phyloP scores from a whole-genome alignment of 2,329 filamentous ascomycete species.

The Aspergillus awamori region DNA sequence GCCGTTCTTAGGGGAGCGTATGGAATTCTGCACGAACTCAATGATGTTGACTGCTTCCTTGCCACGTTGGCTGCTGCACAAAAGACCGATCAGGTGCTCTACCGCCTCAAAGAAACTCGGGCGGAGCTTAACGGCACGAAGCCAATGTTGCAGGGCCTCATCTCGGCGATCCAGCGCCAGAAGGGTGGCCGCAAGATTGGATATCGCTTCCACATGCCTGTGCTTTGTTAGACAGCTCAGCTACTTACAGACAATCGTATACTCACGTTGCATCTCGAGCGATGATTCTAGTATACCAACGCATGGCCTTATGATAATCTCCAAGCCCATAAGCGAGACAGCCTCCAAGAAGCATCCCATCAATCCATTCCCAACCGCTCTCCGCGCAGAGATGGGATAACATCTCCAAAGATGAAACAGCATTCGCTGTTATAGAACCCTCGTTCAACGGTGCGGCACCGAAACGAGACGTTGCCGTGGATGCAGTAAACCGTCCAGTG shows the following conservation, averaged over 20 bases:
- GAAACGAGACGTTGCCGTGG: constrained; percentile 35
- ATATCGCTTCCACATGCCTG: constrained; percentile 88
- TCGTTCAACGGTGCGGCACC: constrained; percentile 36
- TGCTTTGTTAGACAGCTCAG: constrained; percentile 25
- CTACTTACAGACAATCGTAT: constrained; percentile 19
- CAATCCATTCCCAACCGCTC: constrained; percentile 84
- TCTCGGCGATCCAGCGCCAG: constrained; percentile 79
- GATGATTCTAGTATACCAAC: constrained; percentile 60
- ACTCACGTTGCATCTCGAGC: constrained; percentile 59
- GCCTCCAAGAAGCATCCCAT: constrained; percentile 87
- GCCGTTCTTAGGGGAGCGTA: constrained; percentile 58
- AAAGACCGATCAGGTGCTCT: constrained; percentile 85
- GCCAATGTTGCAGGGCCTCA: constrained; percentile 86
- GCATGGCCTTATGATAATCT: constrained; percentile 70
- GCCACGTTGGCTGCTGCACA: constrained; percentile 79
- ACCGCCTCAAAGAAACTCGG: constrained; percentile 93
- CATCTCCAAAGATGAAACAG: constrained; percentile 69
- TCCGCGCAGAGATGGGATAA: constrained; percentile 76
- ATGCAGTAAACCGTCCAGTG: constrained; percentile 34
- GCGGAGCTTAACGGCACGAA: constrained; percentile 76
- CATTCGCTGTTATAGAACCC: constrained; percentile 56
- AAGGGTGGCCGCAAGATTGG: constrained; percentile 87
- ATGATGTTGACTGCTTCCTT: constrained; percentile 87
- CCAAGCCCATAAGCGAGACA: constrained; percentile 90
- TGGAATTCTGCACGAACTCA: constrained; percentile 74